Percentiles rank a stretch among this genome's conserved stretches.
Conservation (phyloP, 2,329 filamentous ascomycete species). For the Talaromyces funiculosus region DNA sequence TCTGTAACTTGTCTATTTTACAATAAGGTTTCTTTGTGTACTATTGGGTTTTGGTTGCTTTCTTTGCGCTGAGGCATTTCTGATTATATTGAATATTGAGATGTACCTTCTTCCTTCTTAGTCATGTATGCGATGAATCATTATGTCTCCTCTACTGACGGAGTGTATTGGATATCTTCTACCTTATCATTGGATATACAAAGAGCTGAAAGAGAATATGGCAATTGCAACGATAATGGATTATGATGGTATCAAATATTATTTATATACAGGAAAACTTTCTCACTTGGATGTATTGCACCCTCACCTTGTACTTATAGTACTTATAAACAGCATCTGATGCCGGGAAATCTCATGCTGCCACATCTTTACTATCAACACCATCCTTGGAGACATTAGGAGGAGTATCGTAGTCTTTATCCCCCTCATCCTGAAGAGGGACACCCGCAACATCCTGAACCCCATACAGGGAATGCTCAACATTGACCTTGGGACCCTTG, state of each 20-base stretch:
- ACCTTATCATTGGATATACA: not conserved
- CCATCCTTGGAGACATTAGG: not conserved
- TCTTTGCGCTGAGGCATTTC: not conserved
- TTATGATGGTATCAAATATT: not conserved
- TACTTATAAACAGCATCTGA: not conserved
- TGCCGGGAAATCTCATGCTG: not conserved
- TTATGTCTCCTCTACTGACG: not conserved
- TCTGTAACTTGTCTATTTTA: conserved; percentile 3
- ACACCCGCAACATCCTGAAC: not conserved
- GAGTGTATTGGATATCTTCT: not conserved
- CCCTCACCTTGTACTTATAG: not conserved
- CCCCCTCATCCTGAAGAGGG: not conserved
- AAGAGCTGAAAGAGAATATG: not conserved
- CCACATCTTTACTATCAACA: not conserved
- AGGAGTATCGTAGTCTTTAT: conserved; percentile 6
- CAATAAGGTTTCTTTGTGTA: not conserved
- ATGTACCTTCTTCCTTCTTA: not conserved
- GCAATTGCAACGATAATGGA: not conserved
- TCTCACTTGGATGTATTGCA: no score
- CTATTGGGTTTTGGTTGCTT: not conserved
- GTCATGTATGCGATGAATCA: not conserved
- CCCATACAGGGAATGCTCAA: conserved; percentile 45
- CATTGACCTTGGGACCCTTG: conserved; percentile 63
- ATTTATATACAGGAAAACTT: not conserved
- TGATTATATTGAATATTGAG: not conserved